Conservation (phyloP, 148 eudicot genomes). For the Beta vulgaris region DNA sequence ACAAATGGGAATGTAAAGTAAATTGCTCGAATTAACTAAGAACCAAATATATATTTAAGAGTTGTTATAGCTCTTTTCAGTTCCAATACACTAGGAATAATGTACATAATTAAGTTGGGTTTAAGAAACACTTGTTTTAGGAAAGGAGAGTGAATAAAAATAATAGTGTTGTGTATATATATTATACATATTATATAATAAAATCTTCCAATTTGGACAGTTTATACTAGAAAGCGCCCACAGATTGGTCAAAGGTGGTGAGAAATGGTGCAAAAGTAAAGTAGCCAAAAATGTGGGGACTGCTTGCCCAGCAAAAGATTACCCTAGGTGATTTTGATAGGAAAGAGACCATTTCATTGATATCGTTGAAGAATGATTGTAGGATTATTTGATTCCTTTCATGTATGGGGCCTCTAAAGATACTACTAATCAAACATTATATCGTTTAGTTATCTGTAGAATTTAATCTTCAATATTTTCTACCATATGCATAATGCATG, state of each 20-base stretch:
- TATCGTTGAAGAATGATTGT: background rate
- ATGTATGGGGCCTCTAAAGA: background rate
- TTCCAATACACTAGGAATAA: background rate
- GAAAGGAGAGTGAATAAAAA: no score
- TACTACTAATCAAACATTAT: background rate
- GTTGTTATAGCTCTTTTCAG: background rate
- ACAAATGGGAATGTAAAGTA: slow-evolving; percentile 10
- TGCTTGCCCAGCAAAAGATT: background rate
- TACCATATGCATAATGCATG: no score
- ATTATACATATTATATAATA: background rate
- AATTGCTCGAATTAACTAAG: background rate
- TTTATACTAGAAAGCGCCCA: slow-evolving; percentile 9
- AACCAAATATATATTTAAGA: background rate
- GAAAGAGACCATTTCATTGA: no score
- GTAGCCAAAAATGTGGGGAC: slow-evolving; percentile 10
- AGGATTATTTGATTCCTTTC: background rate
- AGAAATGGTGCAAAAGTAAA: slow-evolving; percentile 7
- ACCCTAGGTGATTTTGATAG: background rate
- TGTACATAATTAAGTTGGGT: background rate
- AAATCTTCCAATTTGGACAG: background rate
- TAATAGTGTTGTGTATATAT: no score
- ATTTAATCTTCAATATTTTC: no score
- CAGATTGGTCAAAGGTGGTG: slow-evolving; percentile 18
- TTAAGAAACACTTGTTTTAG: no score
- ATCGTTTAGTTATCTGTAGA: no score